These are phyloP conservation scores for Canavalia gladiata DNA, from an alignment of 306 rosid genomes.

Conservation along the genomic window DNA sequence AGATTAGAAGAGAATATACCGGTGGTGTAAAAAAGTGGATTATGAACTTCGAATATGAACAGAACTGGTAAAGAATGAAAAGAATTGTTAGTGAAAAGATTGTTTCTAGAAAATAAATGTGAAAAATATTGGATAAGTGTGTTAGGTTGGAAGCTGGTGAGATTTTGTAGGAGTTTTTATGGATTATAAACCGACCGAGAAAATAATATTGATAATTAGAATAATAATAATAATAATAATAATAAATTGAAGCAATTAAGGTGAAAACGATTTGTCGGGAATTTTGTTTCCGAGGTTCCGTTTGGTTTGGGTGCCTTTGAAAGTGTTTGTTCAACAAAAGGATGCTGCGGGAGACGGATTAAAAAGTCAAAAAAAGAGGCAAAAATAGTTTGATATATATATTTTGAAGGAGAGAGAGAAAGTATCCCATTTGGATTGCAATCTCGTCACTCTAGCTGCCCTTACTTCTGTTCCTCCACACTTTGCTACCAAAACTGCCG, in stretches of 20 bases:
- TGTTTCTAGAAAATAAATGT: slow-evolving; percentile 14
- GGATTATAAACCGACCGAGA: slow-evolving; percentile 57
- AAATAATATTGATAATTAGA: neutral
- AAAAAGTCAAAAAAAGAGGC: slow-evolving; percentile 60
- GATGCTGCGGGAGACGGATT: slow-evolving; percentile 51
- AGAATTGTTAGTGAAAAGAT: slow-evolving; percentile 35
- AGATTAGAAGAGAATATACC: slow-evolving; percentile 30
- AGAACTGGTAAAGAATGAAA: slow-evolving; percentile 25
- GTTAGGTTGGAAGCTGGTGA: slow-evolving; percentile 69
- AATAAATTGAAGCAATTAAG: neutral
- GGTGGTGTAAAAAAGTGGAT: slow-evolving; percentile 1
- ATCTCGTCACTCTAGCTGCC: neutral
- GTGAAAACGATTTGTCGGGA: slow-evolving; percentile 12
- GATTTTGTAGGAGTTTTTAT: slow-evolving; percentile 56
- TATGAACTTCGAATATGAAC: slow-evolving; percentile 25
- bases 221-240: neutral
- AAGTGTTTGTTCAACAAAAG: slow-evolving; percentile 62
- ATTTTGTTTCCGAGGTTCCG: slow-evolving; percentile 49
- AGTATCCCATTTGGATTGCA: slow-evolving; percentile 59
- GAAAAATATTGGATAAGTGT: slow-evolving; percentile 36
- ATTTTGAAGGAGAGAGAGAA: neutral
- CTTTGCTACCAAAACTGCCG: slow-evolving; percentile 29
- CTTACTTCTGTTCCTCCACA: slow-evolving; percentile 18
- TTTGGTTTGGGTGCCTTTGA: slow-evolving; percentile 51
- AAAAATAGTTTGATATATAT: slow-evolving; percentile 7